phyloP scores from a whole-genome alignment of 805 yeast genomes.

The Candida succiphila region DNA sequence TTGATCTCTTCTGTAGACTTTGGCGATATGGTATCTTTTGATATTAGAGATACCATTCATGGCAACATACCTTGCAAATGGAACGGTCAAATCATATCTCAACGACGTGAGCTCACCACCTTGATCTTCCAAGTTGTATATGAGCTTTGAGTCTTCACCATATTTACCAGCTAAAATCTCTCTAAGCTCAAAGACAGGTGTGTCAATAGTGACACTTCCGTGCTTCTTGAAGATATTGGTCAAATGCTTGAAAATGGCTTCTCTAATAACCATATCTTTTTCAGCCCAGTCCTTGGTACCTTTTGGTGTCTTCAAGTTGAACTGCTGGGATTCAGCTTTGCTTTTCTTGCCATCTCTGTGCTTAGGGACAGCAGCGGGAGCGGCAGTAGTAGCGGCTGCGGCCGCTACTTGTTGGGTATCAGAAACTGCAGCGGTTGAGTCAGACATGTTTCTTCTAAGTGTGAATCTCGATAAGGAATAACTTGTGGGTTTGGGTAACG shows the following conservation, averaged over 20 bases:
- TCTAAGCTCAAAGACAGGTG: slow-evolving; percentile 94
- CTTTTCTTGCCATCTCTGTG: slow-evolving; percentile 15
- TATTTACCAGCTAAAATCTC: slow-evolving; percentile 95
- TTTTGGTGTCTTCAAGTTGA: slow-evolving; percentile 87
- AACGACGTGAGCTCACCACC: slow-evolving; percentile 96
- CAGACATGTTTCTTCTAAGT: too few relatives aligned
- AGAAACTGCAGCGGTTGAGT: neutral
- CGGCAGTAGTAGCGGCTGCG: neutral
- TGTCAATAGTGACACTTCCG: slow-evolving; percentile 97
- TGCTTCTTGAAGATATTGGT: slow-evolving; percentile 79
- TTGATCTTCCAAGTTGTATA: slow-evolving; percentile 94
- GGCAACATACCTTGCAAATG: slow-evolving; percentile 96
- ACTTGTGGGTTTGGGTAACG: too few relatives aligned
- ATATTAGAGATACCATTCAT: slow-evolving; percentile 85
- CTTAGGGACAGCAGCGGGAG: slow-evolving; percentile 1
- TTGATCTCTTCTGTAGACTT: slow-evolving; percentile 97
- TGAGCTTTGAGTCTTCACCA: slow-evolving; percentile 96
- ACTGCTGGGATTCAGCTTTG: slow-evolving; percentile 37
- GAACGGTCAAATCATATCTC: slow-evolving; percentile 95
- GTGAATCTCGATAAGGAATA: too few relatives aligned
- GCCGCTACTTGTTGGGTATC: neutral
- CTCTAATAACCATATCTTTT: slow-evolving; percentile 92
- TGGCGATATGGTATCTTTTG: slow-evolving; percentile 94
- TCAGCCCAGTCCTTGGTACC: slow-evolving; percentile 99
- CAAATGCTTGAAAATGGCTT: slow-evolving; percentile 69